These are phyloP conservation scores for Syzygium jambos DNA, from an alignment of 345 rosid genomes.

Conservation along the genomic window DNA sequence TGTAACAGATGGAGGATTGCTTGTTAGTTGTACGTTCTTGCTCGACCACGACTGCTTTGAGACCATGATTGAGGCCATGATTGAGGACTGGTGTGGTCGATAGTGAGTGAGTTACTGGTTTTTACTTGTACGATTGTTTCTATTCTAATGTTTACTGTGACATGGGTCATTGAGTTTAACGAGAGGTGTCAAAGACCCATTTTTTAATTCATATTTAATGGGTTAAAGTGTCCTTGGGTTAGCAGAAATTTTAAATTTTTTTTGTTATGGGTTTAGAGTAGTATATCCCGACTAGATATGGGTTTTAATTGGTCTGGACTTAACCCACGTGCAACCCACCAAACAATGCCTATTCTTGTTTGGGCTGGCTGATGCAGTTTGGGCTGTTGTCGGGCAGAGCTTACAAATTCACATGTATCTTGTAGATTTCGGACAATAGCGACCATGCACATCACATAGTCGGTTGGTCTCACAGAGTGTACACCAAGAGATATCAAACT, in stretches of 20 bases:
- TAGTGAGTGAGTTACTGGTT: accelerated
- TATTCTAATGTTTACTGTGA: neutral
- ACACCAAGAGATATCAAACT: neutral
- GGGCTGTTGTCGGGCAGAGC: neutral
- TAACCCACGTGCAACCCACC: accelerated
- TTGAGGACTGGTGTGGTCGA: neutral
- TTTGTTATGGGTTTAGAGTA: too few relatives aligned
- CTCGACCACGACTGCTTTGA: neutral
- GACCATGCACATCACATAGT: neutral
- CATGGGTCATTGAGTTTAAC: neutral
- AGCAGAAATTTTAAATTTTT: too few relatives aligned
- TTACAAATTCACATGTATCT: neutral
- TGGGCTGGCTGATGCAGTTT: neutral
- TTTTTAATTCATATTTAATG: too few relatives aligned
- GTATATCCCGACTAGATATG: neutral
- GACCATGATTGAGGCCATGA: neutral
- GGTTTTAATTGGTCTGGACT: neutral
- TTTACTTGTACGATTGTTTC: neutral
- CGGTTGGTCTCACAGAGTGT: accelerated
- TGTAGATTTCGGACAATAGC: neutral
- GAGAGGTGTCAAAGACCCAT: neutral
- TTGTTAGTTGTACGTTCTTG: neutral
- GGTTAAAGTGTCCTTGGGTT: neutral
- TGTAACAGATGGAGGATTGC: too few relatives aligned
- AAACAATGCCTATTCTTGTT: neutral